These are phyloP conservation scores for Hypomyces rosellus DNA, from an alignment of 2,329 filamentous ascomycete species.

Conservation along the genomic window DNA sequence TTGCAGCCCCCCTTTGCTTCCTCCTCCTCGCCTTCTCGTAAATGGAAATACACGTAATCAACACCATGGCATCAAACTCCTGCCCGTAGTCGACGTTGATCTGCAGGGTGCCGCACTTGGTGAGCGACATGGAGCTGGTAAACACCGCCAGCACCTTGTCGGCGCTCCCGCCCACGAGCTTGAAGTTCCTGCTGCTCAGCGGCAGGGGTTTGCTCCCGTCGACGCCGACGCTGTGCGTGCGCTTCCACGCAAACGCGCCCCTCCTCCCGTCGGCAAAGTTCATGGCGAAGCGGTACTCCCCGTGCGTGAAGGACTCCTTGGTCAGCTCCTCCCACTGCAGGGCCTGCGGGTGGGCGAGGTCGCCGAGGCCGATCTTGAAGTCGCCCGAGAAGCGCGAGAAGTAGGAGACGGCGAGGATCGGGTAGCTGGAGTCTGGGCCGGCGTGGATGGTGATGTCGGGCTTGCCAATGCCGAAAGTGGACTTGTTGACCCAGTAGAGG, in stretches of 20 bases:
- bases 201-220: background rate
- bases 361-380: constrained; percentile 14
- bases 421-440: constrained; percentile 1
- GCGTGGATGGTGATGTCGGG: constrained; percentile 12
- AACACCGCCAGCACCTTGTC: constrained; percentile 13
- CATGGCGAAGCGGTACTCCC: constrained; percentile 6
- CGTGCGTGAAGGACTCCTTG: background rate
- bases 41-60: constrained; percentile 10
- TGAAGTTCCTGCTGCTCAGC: constrained; percentile 8
- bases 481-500: constrained; percentile 5
- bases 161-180: constrained; percentile 7
- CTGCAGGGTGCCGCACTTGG: constrained; percentile 11
- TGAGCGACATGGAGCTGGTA: constrained; percentile 7
- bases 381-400: constrained; percentile 8
- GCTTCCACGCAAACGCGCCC: constrained; percentile 11
- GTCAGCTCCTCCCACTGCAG: constrained; percentile 13
- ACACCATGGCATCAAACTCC: constrained; percentile 12
- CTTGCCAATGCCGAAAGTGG: constrained; percentile 1
- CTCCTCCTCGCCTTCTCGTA: constrained; percentile 10
- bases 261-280: background rate
- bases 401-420: constrained; percentile 12
- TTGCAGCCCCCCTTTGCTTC: background rate
- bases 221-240: constrained; percentile 8
- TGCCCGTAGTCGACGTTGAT: constrained; percentile 10
- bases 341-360: constrained; percentile 2